Evolutionary conservation across 2,329 filamentous ascomycete genomes (phyloP).

Genomic region (Neonectria faginata): DNA sequence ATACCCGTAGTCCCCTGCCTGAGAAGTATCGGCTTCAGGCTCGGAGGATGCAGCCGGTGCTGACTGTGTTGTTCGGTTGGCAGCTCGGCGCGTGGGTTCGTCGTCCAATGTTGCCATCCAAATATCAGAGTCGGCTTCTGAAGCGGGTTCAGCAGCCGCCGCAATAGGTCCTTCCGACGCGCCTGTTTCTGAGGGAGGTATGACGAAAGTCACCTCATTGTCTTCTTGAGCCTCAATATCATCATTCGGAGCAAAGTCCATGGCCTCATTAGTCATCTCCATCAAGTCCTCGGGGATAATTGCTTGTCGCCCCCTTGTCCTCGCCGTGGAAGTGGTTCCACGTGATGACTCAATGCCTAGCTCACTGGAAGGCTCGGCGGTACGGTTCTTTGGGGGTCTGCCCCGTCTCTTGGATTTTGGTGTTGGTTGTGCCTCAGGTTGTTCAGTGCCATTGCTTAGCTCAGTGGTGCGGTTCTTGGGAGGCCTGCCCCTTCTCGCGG

Average conservation of each 20-base stretch:
- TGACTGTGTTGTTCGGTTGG: slow-evolving; percentile 31
- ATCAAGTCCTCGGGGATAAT: slow-evolving; percentile 45
- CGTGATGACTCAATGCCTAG: slow-evolving; percentile 34
- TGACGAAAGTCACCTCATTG: slow-evolving; percentile 45
- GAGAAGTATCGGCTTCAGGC: slow-evolving; percentile 31
- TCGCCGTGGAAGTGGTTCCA: slow-evolving; percentile 30
- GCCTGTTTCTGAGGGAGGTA: slow-evolving; percentile 40
- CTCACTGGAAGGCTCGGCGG: slow-evolving; percentile 45
- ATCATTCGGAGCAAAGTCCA: slow-evolving; percentile 25
- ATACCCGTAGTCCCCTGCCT: slow-evolving; percentile 46
- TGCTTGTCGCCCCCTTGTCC: slow-evolving; percentile 39
- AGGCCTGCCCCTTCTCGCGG: slow-evolving; percentile 46
- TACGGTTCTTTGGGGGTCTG: slow-evolving; percentile 46
- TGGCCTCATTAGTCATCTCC: slow-evolving; percentile 41
- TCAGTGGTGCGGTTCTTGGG: slow-evolving; percentile 43
- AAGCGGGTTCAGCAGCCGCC: slow-evolving; percentile 37
- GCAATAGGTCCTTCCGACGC: slow-evolving; percentile 16
- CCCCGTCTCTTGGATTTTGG: slow-evolving; percentile 48
- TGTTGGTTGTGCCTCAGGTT: slow-evolving; percentile 46
- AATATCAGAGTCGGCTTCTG: slow-evolving; percentile 56
- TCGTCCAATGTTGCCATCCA: slow-evolving; percentile 59
- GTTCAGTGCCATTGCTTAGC: slow-evolving; percentile 38
- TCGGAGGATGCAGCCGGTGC: slow-evolving; percentile 28
- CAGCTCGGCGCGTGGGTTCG: slow-evolving; percentile 51
- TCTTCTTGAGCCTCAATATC: slow-evolving; percentile 41